phyloP scores from a whole-genome alignment of 352 stramenopile species.

The Globisporangium sylvaticum region DNA sequence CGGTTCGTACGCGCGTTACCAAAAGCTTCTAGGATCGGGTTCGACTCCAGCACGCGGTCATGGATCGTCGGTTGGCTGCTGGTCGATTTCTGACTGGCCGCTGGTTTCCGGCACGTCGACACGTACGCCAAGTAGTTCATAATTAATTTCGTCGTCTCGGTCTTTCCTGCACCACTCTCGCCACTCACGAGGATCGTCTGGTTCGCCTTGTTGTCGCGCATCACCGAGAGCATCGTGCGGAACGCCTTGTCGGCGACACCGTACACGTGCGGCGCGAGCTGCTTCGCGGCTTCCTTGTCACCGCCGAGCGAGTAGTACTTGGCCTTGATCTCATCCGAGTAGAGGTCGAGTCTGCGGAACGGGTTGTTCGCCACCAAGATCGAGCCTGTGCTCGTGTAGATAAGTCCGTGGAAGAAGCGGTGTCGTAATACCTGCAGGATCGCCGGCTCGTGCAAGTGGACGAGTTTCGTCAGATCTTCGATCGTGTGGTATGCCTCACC shows the following conservation, averaged over 20 bases:
- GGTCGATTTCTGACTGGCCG: constrained; percentile 3
- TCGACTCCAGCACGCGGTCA: constrained; percentile 91
- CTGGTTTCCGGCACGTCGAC: constrained; percentile 34
- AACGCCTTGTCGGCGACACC: constrained; percentile 80
- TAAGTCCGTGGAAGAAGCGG: constrained; percentile 80
- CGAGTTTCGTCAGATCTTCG: constrained; percentile 88
- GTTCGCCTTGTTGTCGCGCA: constrained; percentile 44
- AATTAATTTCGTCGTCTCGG: constrained; percentile 96
- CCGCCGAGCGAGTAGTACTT: constrained; percentile 61
- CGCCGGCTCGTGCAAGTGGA: constrained; percentile 88
- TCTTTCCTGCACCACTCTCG: constrained; percentile 95
- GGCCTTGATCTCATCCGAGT: constrained; percentile 65
- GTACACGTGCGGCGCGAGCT: constrained; percentile 83
- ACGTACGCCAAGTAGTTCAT: constrained; percentile 94
- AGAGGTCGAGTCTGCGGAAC: constrained; percentile 68
- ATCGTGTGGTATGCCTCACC: constrained; percentile 60
- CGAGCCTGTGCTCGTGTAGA: constrained; percentile 88
- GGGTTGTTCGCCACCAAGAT: constrained; percentile 86
- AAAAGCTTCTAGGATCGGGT: constrained; percentile 95
- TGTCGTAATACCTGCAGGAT: constrained; percentile 84
- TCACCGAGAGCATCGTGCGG: constrained; percentile 72
- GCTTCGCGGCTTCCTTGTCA: constrained; percentile 48
- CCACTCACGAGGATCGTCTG: constrained; percentile 96
- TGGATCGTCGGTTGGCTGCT: constrained; percentile 51
- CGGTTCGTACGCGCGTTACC: constrained; percentile 94